Evolutionary conservation across 257 asterid genomes (phyloP).

Genomic region (Solanum bukasovii): DNA sequence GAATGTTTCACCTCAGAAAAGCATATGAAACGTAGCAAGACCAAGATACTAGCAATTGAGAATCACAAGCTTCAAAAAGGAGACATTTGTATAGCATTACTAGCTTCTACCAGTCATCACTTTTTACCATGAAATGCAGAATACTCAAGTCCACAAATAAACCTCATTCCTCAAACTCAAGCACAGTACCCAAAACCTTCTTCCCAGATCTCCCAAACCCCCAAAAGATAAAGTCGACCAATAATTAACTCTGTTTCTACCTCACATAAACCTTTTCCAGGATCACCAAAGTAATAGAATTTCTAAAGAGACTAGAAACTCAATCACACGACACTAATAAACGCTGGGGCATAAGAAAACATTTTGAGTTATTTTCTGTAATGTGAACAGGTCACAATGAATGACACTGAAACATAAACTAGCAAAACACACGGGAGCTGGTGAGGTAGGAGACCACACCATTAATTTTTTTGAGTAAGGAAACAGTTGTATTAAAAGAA

Average conservation of each 20-base stretch:
- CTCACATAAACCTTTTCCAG: neutral
- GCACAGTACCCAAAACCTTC: neutral
- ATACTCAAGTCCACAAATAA: neutral
- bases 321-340: neutral
- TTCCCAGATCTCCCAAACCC: neutral
- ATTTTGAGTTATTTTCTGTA: neutral
- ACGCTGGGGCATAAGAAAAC: neutral
- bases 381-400: neutral
- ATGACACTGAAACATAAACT: neutral
- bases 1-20: neutral
- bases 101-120: neutral
- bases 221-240: neutral
- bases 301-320: neutral
- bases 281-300: neutral
- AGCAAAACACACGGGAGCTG: neutral
- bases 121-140: neutral
- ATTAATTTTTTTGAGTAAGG: constrained; percentile 25
- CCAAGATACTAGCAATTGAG: neutral
- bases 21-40: neutral
- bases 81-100: neutral
- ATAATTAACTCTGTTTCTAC: neutral
- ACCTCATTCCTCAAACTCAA: neutral
- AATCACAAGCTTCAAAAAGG: neutral
- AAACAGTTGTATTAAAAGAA: neutral
- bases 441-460: constrained; percentile 27